These are phyloP conservation scores for Fusarium tjaetaba DNA, from an alignment of 2,329 filamentous ascomycete species.

Conservation along the genomic window DNA sequence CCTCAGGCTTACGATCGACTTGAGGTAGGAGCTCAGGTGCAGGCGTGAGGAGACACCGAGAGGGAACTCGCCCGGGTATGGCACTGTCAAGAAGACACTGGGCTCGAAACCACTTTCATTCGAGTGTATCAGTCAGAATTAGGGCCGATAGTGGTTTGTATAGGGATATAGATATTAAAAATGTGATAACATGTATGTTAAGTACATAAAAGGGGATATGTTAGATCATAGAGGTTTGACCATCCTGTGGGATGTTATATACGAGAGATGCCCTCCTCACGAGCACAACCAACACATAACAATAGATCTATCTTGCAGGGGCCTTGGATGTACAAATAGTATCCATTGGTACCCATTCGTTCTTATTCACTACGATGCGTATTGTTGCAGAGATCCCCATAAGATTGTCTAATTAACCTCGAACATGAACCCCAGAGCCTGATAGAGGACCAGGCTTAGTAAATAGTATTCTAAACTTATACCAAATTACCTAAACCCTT, in stretches of 20 bases:
- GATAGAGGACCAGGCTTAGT: rapidly evolving
- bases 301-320: rapidly evolving
- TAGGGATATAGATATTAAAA: background rate
- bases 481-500: rapidly evolving
- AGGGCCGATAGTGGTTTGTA: too few species aligned
- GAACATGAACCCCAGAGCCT: rapidly evolving
- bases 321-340: rapidly evolving
- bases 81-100: background rate
- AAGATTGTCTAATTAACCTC: background rate
- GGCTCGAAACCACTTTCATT: background rate
- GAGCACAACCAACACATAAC: rapidly evolving
- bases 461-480: rapidly evolving
- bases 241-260: background rate
- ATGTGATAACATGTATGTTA: too few species aligned
- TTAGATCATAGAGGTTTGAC: too few species aligned
- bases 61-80: background rate
- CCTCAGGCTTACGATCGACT: background rate
- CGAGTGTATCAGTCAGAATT: too few species aligned
- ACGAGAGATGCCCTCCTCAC: rapidly evolving
- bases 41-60: background rate
- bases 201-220: background rate
- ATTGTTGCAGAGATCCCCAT: background rate
- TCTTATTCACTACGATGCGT: background rate
- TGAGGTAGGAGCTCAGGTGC: background rate
- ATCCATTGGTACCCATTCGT: too few species aligned